Base-by-base conservation (phyloP, 2,329 filamentous ascomycete species). In the Cladobotryum mycophilum region DNA sequence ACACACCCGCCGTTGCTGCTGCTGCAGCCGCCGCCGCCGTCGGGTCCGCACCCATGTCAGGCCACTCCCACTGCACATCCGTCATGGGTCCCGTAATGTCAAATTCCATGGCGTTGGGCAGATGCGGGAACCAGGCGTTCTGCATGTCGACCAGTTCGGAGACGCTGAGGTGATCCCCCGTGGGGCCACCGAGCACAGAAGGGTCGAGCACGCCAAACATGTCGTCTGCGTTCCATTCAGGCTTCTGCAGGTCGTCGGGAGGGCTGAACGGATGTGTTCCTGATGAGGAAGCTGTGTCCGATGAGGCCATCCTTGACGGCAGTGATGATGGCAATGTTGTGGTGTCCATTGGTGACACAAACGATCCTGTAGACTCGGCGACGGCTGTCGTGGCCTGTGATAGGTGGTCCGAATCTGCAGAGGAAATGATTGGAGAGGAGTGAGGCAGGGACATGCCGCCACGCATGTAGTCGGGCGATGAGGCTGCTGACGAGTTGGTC, bases 61-160 rank as follows among this genome's bases (percentile, higher is more conserved):
- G 52, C 64, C 63, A 66, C 46, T 59, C 54, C 63, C 63, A 66
- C 30, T 63, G 63, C 6, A 47, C 52, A 22, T 54, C 50, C 11
- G 62, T 55, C 53, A 58, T 55, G 41, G 58, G 51, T 0, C 53
- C 57, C 0, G 56, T 35, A 37, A 64, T 56, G 51, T 66, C 64
- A 41, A 65, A 60, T 49, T 64, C 63, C 58, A 64, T 59, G 49
- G 62, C 54, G 1, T 55, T 52, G n/a, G 58, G 56, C 50, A 63
- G 56, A 49, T 64, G 63, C 50, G 61, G 49, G 17, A 56, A 61
- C 64, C 64, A 67, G 35, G 58, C 45, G 38, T 55, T 58, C 35
- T 61, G 62, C 47, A 64, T 47, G 15, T 59, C 55, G 12, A 58
- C 51, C 33, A 60, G 49, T 40, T 58, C 60, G 15, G 60, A 54